A percentile compares a stretch with the other conserved stretches of the same genome.
Evolutionary conservation across 257 asterid species (phyloP).

Genomic region (Scutellaria galericulata): DNA sequence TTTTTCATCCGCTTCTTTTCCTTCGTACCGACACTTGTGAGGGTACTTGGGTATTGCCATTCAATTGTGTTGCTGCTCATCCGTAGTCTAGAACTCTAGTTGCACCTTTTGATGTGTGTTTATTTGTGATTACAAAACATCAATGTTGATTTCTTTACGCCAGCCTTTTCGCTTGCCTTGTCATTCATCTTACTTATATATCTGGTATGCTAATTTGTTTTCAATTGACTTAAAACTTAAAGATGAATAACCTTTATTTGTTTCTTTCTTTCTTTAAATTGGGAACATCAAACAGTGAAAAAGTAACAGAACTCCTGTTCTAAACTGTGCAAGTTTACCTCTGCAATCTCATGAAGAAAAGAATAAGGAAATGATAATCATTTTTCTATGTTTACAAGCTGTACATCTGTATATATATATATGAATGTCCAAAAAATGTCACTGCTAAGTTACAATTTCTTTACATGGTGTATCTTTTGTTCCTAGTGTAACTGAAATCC

Average conservation of each 20-base stretch:
- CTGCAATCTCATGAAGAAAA: neutral
- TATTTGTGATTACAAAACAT: neutral
- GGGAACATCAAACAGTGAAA: too few species aligned
- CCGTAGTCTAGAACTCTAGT: conserved; percentile 19
- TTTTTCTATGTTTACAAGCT: neutral
- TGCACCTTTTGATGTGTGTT: conserved; percentile 14
- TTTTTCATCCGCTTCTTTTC: conserved; percentile 11
- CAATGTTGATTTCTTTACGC: too few species aligned
- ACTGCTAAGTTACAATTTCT: neutral
- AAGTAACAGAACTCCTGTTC: neutral
- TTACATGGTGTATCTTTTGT: neutral
- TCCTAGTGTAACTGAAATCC: neutral
- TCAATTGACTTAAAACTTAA: too few species aligned
- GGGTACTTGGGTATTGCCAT: conserved; percentile 31
- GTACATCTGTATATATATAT: conserved; percentile 7
- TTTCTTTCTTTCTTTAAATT: too few species aligned
- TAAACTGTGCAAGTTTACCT: neutral
- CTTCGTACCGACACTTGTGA: conserved; percentile 17
- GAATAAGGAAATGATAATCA: too few species aligned
- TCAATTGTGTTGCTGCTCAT: conserved; percentile 27
- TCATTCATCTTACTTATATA: too few species aligned
- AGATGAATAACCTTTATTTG: too few species aligned
- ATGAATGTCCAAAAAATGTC: neutral
- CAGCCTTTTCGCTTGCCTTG: too few species aligned
- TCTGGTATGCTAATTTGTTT: too few species aligned